Evolutionary conservation across 1,139 yeast genomes (phyloP), one percentile per base, ranked within the genome.

Genomic region (Magnusiomyces sp.): DNA sequence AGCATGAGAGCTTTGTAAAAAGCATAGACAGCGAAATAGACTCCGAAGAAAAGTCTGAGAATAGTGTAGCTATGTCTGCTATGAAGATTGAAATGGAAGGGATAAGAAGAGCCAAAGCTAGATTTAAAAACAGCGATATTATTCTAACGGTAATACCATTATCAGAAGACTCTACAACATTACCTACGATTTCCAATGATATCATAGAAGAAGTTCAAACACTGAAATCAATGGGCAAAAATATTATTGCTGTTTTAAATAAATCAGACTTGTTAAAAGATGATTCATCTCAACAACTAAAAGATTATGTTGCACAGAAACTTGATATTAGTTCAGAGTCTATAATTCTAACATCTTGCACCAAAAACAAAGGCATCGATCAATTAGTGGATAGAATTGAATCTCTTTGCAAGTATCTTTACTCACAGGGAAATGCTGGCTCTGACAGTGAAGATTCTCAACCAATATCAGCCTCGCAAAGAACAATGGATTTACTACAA

Each of bases 11-110:
- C 14, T n/a, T n/a, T n/a, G n/a, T n/a, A n/a, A n/a, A n/a, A n/a
- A n/a, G 6, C 16, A 17, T n/a, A 10, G 13, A 10, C 34, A 34
- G 5, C 5, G 16, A 14, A 34, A 72, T n/a, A n/a, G n/a, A n/a
- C n/a, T 50, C 71, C 1, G 55, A 53, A 1, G 39, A 53, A 1
- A 38, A 38, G n/a, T n/a, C 33, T 13, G 49, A 31, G 4, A 38
- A 48, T 13, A 47, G 47, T 1, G 49, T 52, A 2, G 59, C 71
- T 0, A 44, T 54, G 37, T 43, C 50, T n/a, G 72, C 74, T 0
- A 89, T 81, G 53, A 60, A 63, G 7, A 85, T 92, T 46, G 99
- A 92, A 62, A 67, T 66, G 7, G 87, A 89, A 63, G 98, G 99
- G 0, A 89, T 94, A 6, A 74, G 74, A 53, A 71, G 95, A 48